phyloP scores from a whole-genome alignment of 306 rosid genomes.

The Quercus alba region DNA sequence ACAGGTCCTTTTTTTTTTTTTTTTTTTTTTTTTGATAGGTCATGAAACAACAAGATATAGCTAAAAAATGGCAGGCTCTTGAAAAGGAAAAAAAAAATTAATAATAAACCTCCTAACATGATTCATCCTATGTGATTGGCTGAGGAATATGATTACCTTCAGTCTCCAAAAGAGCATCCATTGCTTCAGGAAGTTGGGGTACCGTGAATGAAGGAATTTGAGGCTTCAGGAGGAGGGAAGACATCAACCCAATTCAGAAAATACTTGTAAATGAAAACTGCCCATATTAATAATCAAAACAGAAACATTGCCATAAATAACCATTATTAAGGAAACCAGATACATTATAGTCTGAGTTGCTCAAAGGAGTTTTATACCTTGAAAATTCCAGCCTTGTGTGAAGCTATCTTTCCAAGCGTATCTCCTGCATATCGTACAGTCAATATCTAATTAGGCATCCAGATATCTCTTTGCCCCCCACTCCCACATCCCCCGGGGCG shows the following conservation, averaged over 20 bases:
- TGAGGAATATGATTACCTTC: constrained; percentile 45
- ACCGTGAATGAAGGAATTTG: constrained; percentile 74
- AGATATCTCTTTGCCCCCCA: not conserved
- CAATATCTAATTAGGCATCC: not conserved
- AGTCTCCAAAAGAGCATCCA: constrained; percentile 60
- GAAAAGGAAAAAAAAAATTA: not conserved
- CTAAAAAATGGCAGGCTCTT: not conserved
- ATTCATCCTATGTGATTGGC: constrained; percentile 3
- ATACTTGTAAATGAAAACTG: constrained; percentile 33
- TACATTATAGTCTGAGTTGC: constrained; percentile 24
- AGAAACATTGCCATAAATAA: constrained; percentile 21
- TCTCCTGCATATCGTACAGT: constrained; percentile 41
- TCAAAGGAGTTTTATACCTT: constrained; percentile 45
- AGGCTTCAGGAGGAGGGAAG: constrained; percentile 63
- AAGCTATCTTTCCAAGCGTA: constrained; percentile 60
- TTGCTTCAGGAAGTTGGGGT: constrained; percentile 75
- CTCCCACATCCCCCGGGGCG: not conserved
- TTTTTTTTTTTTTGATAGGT: not conserved
- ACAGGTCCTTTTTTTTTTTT: not conserved
- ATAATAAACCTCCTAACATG: not conserved
- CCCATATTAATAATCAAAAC: constrained; percentile 30
- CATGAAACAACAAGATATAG: not conserved
- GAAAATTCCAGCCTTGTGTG: constrained; percentile 77
- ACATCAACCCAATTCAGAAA: constrained; percentile 49
- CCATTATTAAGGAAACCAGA: constrained; percentile 20